Evolutionary conservation across 371 early-diverging fungal genomes (phyloP).

Genomic region (Mucor circinelloides): DNA sequence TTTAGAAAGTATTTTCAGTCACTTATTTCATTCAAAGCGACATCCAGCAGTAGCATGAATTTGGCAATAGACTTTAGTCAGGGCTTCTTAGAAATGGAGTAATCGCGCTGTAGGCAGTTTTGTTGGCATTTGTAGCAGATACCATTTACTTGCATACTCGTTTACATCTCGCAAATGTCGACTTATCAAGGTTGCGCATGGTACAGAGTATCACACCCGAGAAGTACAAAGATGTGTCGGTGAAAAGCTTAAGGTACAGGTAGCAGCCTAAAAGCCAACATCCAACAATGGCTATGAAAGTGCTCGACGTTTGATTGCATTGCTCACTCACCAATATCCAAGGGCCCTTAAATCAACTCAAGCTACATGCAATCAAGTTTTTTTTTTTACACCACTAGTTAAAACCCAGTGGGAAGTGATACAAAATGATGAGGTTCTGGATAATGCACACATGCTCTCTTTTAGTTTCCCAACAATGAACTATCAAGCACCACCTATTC

Average conservation of each 20-base stretch:
- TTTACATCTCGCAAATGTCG: background rate
- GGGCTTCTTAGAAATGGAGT: background rate
- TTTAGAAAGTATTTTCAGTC: constrained; percentile 4
- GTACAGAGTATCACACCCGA: background rate
- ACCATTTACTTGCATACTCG: too few relatives aligned
- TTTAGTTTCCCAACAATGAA: constrained; percentile 1
- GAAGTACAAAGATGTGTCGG: background rate
- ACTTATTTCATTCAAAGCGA: background rate
- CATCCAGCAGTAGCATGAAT: background rate
- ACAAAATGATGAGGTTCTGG: background rate
- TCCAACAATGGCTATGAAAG: background rate
- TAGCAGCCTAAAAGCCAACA: background rate
- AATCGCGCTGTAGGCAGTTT: background rate
- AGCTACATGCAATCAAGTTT: background rate
- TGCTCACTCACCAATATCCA: too few relatives aligned
- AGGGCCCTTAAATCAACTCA: background rate
- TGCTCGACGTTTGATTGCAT: too few relatives aligned
- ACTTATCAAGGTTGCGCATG: background rate
- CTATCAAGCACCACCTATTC: constrained; percentile 9
- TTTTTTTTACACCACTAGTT: background rate
- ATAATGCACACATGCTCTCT: background rate
- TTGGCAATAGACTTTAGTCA: background rate
- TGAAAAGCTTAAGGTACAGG: background rate
- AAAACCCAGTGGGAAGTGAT: background rate
- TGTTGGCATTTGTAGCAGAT: too few relatives aligned